Conservation (phyloP, 1,139 yeast species). For the Geotrichum phurueaensis region DNA sequence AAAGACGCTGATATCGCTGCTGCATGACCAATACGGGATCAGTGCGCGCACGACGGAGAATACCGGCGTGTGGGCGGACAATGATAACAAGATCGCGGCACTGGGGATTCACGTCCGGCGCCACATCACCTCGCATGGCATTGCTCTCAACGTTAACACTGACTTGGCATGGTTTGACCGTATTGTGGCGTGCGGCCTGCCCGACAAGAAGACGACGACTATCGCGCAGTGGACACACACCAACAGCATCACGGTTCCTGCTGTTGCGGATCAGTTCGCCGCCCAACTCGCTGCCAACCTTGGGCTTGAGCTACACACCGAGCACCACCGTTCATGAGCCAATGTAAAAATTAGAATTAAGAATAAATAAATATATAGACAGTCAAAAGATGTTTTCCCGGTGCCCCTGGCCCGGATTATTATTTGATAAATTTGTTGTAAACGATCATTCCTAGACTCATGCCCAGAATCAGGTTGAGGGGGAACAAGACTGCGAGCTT, state of each 20-base stretch:
- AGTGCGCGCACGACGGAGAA: conserved; percentile 52
- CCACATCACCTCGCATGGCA: conserved; percentile 83
- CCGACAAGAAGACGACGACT: conserved; percentile 52
- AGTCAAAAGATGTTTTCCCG: neutral
- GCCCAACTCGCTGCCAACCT: conserved; percentile 6
- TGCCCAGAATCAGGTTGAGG: neutral
- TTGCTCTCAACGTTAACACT: conserved; percentile 73
- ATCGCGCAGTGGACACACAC: conserved; percentile 26
- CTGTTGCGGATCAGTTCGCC: conserved; percentile 12
- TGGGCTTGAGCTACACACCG: neutral
- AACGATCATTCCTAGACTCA: neutral
- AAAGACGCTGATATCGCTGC: conserved; percentile 51
- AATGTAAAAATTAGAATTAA: neutral
- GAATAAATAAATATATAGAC: conserved; percentile 2
- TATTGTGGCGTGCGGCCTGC: conserved; percentile 81
- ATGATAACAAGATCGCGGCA: conserved; percentile 71
- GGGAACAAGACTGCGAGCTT: neutral
- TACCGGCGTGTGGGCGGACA: conserved; percentile 75
- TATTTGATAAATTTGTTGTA: neutral
- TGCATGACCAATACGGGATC: conserved; percentile 42
- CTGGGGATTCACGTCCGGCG: conserved; percentile 84
- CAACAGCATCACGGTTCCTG: neutral
- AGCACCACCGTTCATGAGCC: neutral
- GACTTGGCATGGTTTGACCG: conserved; percentile 65
- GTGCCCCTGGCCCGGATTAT: neutral